Conservation (phyloP, 2,329 filamentous ascomycete species). For the Phyllosticta citribraziliensis region DNA sequence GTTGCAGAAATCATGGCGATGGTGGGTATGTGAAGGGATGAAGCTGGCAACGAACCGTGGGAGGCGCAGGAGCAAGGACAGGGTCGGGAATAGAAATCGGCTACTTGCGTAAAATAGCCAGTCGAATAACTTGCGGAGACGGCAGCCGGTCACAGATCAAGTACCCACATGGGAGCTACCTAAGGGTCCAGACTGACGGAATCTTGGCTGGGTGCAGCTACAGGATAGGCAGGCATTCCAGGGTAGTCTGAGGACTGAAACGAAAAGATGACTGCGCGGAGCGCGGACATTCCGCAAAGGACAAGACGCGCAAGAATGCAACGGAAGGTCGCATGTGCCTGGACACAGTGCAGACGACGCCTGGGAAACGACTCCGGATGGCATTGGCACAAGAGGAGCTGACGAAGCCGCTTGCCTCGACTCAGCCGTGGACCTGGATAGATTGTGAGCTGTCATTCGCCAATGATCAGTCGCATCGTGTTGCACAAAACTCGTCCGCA, state of each 20-base stretch:
- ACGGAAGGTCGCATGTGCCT: background rate
- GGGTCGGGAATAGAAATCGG: background rate
- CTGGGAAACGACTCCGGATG: background rate
- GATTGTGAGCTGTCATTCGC: background rate
- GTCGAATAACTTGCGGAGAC: background rate
- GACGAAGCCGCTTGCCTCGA: background rate
- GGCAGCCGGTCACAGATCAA: background rate
- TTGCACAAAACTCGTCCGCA: background rate
- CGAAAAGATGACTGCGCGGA: background rate
- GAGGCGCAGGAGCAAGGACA: background rate
- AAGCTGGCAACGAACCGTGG: background rate
- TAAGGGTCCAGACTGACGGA: background rate
- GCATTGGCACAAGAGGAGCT: background rate
- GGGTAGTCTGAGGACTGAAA: background rate
- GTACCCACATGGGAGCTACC: background rate
- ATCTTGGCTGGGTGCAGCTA: background rate
- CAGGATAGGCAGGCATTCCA: background rate
- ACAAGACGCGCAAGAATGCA: background rate
- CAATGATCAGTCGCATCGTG: background rate
- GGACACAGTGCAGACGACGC: background rate
- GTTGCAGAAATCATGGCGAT: background rate
- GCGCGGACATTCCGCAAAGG: background rate
- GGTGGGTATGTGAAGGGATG: background rate
- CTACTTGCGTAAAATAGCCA: background rate
- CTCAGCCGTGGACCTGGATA: background rate